Evolutionary conservation across 1,284 basidiomycete genomes (phyloP), one percentile per base, ranked within the genome.

Genomic region (Trichosporon asahii): DNA sequence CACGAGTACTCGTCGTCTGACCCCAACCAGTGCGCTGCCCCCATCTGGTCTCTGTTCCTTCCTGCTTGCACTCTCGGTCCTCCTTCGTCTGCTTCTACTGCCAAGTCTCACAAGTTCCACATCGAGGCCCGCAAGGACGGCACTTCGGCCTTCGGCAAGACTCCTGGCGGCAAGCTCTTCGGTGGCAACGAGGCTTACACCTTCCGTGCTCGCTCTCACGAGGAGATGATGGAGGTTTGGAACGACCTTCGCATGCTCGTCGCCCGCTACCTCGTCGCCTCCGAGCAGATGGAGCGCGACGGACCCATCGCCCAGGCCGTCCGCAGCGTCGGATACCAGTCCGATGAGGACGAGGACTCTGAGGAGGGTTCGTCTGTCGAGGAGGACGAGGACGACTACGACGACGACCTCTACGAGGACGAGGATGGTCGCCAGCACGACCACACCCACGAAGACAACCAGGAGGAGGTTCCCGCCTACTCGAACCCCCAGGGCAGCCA

Each of bases 201-300:
- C 63, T 98, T 99, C 88, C 89, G 95, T 66, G 89, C 92, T 60
- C 87, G 95, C 73, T 91, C 89, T 75, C 90, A 93, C 79, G 95
- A 98, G 76, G 96, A 98, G 80, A 94, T 98, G 93, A 95, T 98
- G 94, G 96, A 98, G 85, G 98, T 97, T 92, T 99, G 97, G 96
- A 98, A 98, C 84, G 97, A 98, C 83, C 87, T 97, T 68, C 87
- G 95, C 77, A 97, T 98, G 94, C 87, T 99, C 70, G 95, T 93
- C 80, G 95, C 95, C 70, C 87, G 96, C 75, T 99, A 98, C 84
- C 88, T 99, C 69, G 94, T 98, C 68, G 94, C 95, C 66, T 93
- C 91, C 74, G 96, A 98, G 86, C 89, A 90, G 80, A 93, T 98
- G 86, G 94, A 98, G 85, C 87, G 96, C 67, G 90, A 90, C 65